Base-by-base conservation (phyloP, 495 filamentous ascomycete species). In the Penicillium samsonianum region DNA sequence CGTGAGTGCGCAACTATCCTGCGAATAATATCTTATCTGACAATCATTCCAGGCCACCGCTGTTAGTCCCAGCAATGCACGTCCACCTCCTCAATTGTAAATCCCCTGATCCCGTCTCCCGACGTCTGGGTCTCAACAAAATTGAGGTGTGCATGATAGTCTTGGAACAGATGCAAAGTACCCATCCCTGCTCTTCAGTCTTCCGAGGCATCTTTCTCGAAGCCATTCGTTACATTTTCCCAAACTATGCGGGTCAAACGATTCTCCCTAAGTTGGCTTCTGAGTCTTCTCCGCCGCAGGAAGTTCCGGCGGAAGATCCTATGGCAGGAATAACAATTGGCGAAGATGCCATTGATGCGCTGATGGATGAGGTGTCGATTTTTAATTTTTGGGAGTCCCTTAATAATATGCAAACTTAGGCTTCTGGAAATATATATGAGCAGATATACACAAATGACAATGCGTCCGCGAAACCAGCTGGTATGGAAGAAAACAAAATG, bases 101-200 rank as follows among this genome's bases (percentile, higher is more conserved):
- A 54, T 65, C 59, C 0, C 43, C 62, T 6, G 61, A 68, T 30
- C 25, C 61, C 11, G 60, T 78, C 17, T 63, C 67, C 6, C 65
- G 67, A n/a, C 61, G 70, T 7, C 64, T 78, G 20, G 53, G 69
- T 7, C 65, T 72, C 0, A 77, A 73, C 55, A 78, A 77, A 50
- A 65, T 78, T 11, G 63, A 74, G 37, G 50, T 73, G 25, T 74
- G 71, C 50, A 77, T 78, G 75, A 57, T 78, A 52, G 63, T 78
- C 26, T 47, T 78, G 58, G 67, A 73, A 22, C 65, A 77, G 50
- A 49, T 78, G 35, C 69, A 72, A 43, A 62, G 73, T 10, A 69
- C 68, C 3, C 75, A 77, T 42, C 65, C 68, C 0, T 63, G 64
- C 3, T 71, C 67, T 28, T 75, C 70, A 5, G 53, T 75, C 2